These are phyloP conservation scores for Cyclospora cayetanensis DNA, from an alignment of 169 alveolate genomes.

Conservation along the genomic window DNA sequence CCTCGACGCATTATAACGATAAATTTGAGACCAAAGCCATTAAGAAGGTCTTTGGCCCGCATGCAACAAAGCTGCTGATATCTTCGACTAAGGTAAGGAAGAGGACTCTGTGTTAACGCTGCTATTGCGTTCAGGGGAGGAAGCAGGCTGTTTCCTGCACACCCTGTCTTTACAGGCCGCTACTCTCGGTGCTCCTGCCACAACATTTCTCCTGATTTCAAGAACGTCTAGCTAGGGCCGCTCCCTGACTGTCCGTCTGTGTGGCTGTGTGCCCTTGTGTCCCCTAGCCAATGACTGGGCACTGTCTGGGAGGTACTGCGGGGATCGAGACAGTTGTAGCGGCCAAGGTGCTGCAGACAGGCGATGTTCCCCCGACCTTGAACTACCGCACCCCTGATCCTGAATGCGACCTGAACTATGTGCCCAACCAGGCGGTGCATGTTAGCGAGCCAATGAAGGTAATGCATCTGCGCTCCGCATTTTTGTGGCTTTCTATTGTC, in stretches of 20 bases:
- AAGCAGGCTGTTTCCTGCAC: no score
- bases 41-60: constrained; percentile 77
- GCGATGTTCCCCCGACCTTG: constrained; percentile 80
- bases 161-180: not conserved
- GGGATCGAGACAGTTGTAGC: constrained; percentile 80
- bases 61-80: constrained; percentile 77
- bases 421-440: constrained; percentile 78
- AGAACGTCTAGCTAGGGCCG: not conserved
- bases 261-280: not conserved
- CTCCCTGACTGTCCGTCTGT: not conserved
- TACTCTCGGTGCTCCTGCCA: not conserved
- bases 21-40: constrained; percentile 79
- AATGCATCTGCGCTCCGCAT: not conserved
- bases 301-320: constrained; percentile 82
- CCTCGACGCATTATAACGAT: constrained; percentile 81
- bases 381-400: constrained; percentile 79
- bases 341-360: constrained; percentile 80
- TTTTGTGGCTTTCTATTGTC: constrained; percentile 54
- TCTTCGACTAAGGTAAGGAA: constrained; percentile 77
- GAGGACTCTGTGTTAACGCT: not conserved
- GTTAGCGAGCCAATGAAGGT: not conserved
- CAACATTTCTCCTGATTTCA: not conserved
- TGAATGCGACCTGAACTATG: constrained; percentile 80
- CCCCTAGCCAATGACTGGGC: constrained; percentile 81
- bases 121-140: not conserved